These are phyloP conservation scores for Sporisorium reilianum DNA, from an alignment of 1,284 basidiomycete species.

Conservation along the genomic window DNA sequence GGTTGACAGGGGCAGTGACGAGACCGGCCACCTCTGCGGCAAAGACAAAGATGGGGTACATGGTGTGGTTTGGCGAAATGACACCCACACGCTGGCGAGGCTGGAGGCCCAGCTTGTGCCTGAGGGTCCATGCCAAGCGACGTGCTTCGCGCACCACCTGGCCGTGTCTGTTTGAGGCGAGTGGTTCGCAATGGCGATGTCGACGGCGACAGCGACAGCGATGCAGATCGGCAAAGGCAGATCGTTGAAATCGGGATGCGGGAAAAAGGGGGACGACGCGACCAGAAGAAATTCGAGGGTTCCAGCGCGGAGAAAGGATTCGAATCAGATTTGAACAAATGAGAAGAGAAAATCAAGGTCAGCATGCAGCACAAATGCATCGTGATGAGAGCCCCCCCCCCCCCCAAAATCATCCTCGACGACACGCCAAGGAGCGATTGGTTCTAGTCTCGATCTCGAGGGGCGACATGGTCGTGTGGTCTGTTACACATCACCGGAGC, in stretches of 20 bases:
- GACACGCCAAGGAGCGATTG: too few species aligned
- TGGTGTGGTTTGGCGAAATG: slow-evolving; percentile 64
- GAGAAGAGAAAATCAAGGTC: slow-evolving; percentile 23
- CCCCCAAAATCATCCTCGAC: not conserved
- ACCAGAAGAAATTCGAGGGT: slow-evolving; percentile 5
- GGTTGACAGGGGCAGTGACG: slow-evolving; percentile 60
- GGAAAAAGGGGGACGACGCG: slow-evolving; percentile 16
- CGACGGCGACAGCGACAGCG: not conserved
- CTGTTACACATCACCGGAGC: not conserved
- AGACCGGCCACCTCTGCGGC: slow-evolving; percentile 56
- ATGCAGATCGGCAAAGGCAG: not conserved
- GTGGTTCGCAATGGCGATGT: not conserved
- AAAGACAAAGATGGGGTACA: slow-evolving; percentile 57
- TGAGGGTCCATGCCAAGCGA: slow-evolving; percentile 53
- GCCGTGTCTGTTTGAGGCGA: slow-evolving; percentile 25
- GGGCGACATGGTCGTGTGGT: not conserved
- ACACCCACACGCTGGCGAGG: slow-evolving; percentile 59
- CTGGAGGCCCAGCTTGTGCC: slow-evolving; percentile 55
- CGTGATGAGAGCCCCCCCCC: not conserved
- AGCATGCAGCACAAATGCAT: slow-evolving; percentile 37
- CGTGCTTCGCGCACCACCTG: slow-evolving; percentile 46
- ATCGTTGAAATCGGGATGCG: slow-evolving; percentile 1
- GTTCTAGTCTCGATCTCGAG: slow-evolving; percentile 2
- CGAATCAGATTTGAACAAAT: not conserved
- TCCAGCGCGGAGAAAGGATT: not conserved